Evolutionary conservation across 768 basidiomycete species (phyloP).

Genomic region (Pleurotus citrinopileatus): DNA sequence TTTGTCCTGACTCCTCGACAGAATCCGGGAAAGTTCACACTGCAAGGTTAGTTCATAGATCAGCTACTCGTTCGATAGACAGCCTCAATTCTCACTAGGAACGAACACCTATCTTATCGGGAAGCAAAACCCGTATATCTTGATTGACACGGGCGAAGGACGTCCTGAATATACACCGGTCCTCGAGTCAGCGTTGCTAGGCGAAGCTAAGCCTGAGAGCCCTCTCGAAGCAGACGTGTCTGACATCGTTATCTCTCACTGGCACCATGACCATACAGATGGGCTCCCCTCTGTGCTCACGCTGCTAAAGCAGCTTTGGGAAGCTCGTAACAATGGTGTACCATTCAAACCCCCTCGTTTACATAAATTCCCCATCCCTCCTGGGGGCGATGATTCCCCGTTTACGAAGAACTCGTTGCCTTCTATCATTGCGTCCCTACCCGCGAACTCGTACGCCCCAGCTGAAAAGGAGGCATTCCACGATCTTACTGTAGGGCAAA

Average conservation of each 20-base stretch:
- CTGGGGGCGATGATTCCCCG: conserved; percentile 16
- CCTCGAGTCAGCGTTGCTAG: conserved; percentile 58
- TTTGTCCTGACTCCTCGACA: conserved; percentile 22
- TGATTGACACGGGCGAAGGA: conserved; percentile 85
- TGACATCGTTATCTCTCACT: conserved; percentile 90
- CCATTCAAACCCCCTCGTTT: conserved; percentile 67
- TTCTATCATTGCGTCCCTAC: conserved; percentile 36
- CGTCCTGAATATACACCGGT: conserved; percentile 61
- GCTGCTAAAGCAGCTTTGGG: conserved; percentile 66
- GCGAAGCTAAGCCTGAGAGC: conserved; percentile 26
- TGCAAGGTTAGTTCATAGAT: conserved; percentile 56
- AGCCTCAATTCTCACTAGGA: conserved; percentile 39
- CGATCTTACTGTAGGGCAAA: conserved; percentile 55
- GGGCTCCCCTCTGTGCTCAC: conserved; percentile 71
- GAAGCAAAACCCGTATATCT: conserved; percentile 62
- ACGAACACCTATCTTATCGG: conserved; percentile 92
- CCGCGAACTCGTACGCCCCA: conserved; percentile 44
- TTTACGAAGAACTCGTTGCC: conserved; percentile 34
- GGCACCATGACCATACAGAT: conserved; percentile 83
- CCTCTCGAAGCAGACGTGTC: conserved; percentile 58
- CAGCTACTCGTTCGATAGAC: neutral
- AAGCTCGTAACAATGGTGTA: conserved; percentile 35
- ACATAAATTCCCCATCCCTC: conserved; percentile 63
- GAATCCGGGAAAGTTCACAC: conserved; percentile 88
- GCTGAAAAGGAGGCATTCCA: conserved; percentile 44